Evolutionary conservation across 2,329 filamentous ascomycete species (phyloP), one percentile per base, ranked within the genome.

Genomic region (Aspergillus japonicus): DNA sequence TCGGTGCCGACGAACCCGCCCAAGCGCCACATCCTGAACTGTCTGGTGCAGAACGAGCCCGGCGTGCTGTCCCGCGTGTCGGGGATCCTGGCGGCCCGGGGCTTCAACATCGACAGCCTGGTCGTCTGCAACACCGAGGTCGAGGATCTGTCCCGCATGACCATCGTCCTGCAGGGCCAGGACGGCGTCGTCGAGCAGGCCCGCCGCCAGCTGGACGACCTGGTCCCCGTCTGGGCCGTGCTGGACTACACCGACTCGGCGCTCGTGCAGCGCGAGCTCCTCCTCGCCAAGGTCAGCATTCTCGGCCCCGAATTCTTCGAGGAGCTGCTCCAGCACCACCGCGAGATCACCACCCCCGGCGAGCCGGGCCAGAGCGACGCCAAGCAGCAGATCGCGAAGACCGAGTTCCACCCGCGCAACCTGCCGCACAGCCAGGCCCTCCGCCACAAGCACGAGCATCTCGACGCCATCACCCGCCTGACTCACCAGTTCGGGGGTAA

Each of bases 91-190:
- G 95, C 95, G 12, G 95, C 95, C 48, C 87, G 95, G 60, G 95
- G 95, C 66, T 99, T 99, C 87, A 99, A 99, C 82, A 99, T 99
- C 72, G 95, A 99, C 84, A 96, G 91, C 57, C 83, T 99, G 64
- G 95, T 99, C 57, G 95, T 99, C 62, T 99, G 95, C 83, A 95
- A 91, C 78, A 99, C 95, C 63, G 95, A 99, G 79, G 93, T 99
- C 26, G 91, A 94, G 70, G 95, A 99, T 72, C 84, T 99, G 56
- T 96, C 92, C 35, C 92, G 95, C 73, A 99, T 99, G 95, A 99
- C 95, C 59, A 98, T 99, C 72, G 95, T 99, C 66, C 84, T 99
- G 55, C 92, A 92, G 58, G 95, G 95, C 14, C 93, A 97, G 79
- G 95, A 98, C 71, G 94, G 94, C 57, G 94, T 98, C 39, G 92